Conservation (phyloP, 805 yeast genomes). For the Cyberlindnera nakhonratchasimensis region DNA sequence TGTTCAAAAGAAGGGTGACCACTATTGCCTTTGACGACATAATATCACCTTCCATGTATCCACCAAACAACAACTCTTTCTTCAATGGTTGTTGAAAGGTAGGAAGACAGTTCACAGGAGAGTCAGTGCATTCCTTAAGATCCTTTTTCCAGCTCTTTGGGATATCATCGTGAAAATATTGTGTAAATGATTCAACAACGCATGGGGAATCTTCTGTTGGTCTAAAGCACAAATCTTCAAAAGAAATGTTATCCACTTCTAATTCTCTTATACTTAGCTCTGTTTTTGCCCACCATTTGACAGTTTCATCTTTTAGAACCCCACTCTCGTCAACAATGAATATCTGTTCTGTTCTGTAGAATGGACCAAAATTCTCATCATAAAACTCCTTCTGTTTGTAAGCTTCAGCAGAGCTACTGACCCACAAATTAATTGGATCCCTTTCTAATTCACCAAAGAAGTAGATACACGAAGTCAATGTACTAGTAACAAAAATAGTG, state of each 20-base stretch:
- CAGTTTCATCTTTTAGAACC: slow-evolving; percentile 63
- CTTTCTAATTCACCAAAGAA: slow-evolving; percentile 60
- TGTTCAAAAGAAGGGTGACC: slow-evolving; percentile 66
- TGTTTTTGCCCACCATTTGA: slow-evolving; percentile 87
- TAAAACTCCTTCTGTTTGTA: slow-evolving; percentile 62
- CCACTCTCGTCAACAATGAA: slow-evolving; percentile 70
- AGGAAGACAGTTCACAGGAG: slow-evolving; percentile 90
- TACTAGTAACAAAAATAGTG: slow-evolving; percentile 37
- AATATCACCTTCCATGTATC: slow-evolving; percentile 43
- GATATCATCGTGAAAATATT: slow-evolving; percentile 72
- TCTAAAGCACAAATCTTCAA: slow-evolving; percentile 75
- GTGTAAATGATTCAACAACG: slow-evolving; percentile 83
- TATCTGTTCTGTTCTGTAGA: slow-evolving; percentile 83
- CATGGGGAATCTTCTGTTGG: slow-evolving; percentile 75
- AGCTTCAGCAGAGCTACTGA: slow-evolving; percentile 70
- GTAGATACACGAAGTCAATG: slow-evolving; percentile 50
- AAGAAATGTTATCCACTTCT: slow-evolving; percentile 33
- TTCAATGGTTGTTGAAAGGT: slow-evolving; percentile 87
- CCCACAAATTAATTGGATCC: slow-evolving; percentile 87
- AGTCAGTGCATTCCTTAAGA: slow-evolving; percentile 58
- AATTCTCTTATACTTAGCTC: slow-evolving; percentile 50
- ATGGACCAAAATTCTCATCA: slow-evolving; percentile 85
- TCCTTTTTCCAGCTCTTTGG: slow-evolving; percentile 53
- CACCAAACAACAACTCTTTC: slow-evolving; percentile 68
- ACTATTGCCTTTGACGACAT: slow-evolving; percentile 69